phyloP scores from a whole-genome alignment of 148 eudicot genomes.

The Heliamphora exappendiculata region DNA sequence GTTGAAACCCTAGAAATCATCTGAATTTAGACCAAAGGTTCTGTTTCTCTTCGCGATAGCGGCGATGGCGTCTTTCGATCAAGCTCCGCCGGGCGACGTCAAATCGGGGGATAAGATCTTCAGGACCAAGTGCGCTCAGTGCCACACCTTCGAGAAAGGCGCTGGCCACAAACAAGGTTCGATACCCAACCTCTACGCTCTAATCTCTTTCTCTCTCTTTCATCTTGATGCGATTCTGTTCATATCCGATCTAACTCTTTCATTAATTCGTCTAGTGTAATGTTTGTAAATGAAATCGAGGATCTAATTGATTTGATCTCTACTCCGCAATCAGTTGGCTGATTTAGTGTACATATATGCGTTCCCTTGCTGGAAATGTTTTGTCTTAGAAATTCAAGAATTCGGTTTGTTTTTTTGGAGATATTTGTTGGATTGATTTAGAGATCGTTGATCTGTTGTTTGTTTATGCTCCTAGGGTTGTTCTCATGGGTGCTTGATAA shows the following conservation, averaged over 20 bases:
- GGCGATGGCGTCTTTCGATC: conserved; percentile 31
- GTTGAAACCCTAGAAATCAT: background rate
- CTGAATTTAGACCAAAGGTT: background rate
- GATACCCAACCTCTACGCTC: background rate
- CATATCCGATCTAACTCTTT: background rate
- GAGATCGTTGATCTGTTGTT: background rate
- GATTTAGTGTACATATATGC: too few species aligned
- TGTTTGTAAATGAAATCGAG: background rate
- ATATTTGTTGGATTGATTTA: background rate
- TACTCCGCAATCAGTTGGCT: too few species aligned
- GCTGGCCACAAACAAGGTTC: conserved; percentile 60
- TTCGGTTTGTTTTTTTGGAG: background rate
- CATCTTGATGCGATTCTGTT: background rate
- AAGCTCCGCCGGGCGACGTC: conserved; percentile 34
- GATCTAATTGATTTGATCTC: background rate
- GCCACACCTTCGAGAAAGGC: conserved; percentile 48
- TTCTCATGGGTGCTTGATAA: background rate
- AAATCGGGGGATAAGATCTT: conserved; percentile 42
- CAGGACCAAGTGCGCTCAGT: conserved; percentile 49
- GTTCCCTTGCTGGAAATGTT: too few species aligned
- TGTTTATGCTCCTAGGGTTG: background rate
- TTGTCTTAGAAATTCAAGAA: background rate
- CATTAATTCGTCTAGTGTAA: background rate
- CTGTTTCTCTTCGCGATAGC: background rate
- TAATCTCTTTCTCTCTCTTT: background rate